Evolutionary conservation across 352 stramenopile species (phyloP).

Genomic region (Phytophthora cactorum): DNA sequence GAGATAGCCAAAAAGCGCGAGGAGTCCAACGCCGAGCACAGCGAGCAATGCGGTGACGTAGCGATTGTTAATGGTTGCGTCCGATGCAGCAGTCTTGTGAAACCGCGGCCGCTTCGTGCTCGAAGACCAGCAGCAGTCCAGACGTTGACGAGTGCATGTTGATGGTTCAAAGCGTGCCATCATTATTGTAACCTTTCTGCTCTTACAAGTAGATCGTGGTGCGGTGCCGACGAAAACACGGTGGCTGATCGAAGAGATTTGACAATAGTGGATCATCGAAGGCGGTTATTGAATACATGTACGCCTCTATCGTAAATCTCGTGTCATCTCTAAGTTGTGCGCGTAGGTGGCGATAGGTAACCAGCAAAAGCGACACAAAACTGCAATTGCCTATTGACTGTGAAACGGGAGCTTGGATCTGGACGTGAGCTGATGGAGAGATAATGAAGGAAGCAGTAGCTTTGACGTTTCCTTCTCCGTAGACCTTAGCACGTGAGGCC

Average conservation of each 20-base stretch:
- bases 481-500: too few relatives aligned
- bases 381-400: too few relatives aligned
- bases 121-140: not conserved
- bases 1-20: not conserved
- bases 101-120: not conserved
- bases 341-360: too few relatives aligned
- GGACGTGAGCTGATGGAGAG: too few relatives aligned
- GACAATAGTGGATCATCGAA: not conserved
- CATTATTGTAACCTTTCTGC: not conserved
- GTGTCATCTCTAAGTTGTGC: too few relatives aligned
- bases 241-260: not conserved
- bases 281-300: too few relatives aligned
- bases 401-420: too few relatives aligned
- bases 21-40: not conserved
- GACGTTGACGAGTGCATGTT: not conserved
- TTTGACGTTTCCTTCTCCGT: too few relatives aligned
- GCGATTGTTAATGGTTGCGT: not conserved
- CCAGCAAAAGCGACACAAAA: too few relatives aligned
- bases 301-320: too few relatives aligned
- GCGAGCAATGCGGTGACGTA: not conserved
- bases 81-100: not conserved
- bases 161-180: slow-evolving; percentile 5
- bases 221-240: not conserved
- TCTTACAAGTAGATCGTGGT: not conserved
- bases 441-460: too few relatives aligned